These are phyloP conservation scores for Podosphaera fusca DNA, from an alignment of 2,329 filamentous ascomycete genomes.

Conservation along the genomic window DNA sequence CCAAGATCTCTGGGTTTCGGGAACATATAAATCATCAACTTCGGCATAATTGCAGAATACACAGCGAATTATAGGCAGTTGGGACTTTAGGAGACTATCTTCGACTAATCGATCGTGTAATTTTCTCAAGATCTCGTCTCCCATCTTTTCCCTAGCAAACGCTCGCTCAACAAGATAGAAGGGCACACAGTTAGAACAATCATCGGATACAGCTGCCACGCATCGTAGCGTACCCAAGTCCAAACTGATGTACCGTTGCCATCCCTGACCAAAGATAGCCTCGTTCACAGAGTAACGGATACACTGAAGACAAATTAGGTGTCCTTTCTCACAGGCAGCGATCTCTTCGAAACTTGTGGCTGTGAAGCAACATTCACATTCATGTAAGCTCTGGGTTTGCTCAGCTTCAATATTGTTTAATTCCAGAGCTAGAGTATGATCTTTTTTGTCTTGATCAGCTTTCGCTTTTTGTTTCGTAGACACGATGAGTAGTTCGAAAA, in stretches of 20 bases:
- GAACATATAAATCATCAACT: slow-evolving; percentile 52
- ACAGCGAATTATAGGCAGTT: slow-evolving; percentile 57
- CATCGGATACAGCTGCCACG: slow-evolving; percentile 46
- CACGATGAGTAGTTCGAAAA: slow-evolving; percentile 31
- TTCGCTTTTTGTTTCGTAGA: slow-evolving; percentile 26
- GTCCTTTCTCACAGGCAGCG: slow-evolving; percentile 46
- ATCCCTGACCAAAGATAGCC: slow-evolving; percentile 80
- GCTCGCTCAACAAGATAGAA: slow-evolving; percentile 47
- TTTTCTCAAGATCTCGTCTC: slow-evolving; percentile 45
- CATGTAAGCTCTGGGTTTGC: slow-evolving; percentile 30
- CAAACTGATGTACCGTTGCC: slow-evolving; percentile 56
- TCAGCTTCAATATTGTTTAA: slow-evolving; percentile 38
- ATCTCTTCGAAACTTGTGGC: slow-evolving; percentile 51
- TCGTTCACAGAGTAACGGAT: slow-evolving; percentile 64
- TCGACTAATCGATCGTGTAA: slow-evolving; percentile 61
- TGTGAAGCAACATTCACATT: slow-evolving; percentile 61
- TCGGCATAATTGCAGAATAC: slow-evolving; percentile 87
- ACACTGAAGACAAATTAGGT: slow-evolving; percentile 63
- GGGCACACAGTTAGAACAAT: slow-evolving; percentile 55
- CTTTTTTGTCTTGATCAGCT: slow-evolving; percentile 24
- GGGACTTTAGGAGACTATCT: slow-evolving; percentile 49
- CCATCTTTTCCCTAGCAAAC: slow-evolving; percentile 44
- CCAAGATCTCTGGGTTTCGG: slow-evolving; percentile 28
- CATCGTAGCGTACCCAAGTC: slow-evolving; percentile 56
- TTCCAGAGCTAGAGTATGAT: slow-evolving; percentile 27